Evolutionary conservation across 768 basidiomycete species (phyloP).

Genomic region (Paxillus rubicundulus): DNA sequence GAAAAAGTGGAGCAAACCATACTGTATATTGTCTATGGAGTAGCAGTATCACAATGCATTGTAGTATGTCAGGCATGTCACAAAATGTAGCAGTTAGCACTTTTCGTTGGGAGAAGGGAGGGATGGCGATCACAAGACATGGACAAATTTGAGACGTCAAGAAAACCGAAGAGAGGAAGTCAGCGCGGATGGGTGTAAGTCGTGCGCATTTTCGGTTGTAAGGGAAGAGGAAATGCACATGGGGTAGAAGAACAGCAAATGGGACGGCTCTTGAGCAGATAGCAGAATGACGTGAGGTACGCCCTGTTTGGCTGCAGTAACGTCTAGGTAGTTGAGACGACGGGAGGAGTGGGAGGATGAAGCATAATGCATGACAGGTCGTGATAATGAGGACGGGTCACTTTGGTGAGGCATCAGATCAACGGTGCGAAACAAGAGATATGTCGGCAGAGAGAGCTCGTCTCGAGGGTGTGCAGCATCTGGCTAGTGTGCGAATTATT

Average conservation of each 20-base stretch:
- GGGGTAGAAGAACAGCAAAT: constrained; percentile 22
- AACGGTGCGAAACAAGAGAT: constrained; percentile 9
- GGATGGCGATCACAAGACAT: constrained; percentile 13
- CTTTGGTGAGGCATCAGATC: constrained; percentile 14
- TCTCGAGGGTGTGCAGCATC: neutral
- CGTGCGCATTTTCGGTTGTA: constrained; percentile 24
- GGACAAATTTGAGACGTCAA: constrained; percentile 22
- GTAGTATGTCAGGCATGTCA: constrained; percentile 32
- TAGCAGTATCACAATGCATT: constrained; percentile 31
- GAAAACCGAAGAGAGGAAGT: constrained; percentile 23
- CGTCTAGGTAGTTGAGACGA: constrained; percentile 16
- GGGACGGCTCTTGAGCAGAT: constrained; percentile 17
- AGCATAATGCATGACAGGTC: constrained; percentile 24
- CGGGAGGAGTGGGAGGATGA: constrained; percentile 28
- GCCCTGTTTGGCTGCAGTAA: constrained; percentile 7
- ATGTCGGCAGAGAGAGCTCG: neutral
- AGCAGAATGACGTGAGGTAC: constrained; percentile 8
- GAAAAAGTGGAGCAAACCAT: constrained; percentile 15
- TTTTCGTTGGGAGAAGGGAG: constrained; percentile 16
- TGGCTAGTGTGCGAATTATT: constrained; percentile 14
- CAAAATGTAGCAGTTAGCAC: constrained; percentile 25
- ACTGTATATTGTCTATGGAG: constrained; percentile 24
- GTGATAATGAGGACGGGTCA: neutral
- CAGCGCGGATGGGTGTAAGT: constrained; percentile 1
- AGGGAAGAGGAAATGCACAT: constrained; percentile 21